Evolutionary conservation across 441 rosid species (phyloP).

Genomic region (Dalechampia spathulata): DNA sequence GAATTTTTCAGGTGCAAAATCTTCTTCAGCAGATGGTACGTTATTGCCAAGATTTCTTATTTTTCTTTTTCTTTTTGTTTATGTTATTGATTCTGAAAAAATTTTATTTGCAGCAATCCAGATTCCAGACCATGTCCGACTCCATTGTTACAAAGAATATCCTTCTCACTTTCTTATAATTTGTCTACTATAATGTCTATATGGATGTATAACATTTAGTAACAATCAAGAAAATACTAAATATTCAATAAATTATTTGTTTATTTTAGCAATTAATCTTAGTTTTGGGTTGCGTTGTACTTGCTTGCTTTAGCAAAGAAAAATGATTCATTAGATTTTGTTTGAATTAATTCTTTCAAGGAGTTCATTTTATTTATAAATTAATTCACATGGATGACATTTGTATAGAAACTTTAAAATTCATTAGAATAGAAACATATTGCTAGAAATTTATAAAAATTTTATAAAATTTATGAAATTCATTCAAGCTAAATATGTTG

Average conservation of each 20-base stretch:
- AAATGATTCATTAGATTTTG: too few relatives aligned
- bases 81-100: constrained; percentile 9
- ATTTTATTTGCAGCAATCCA: constrained; percentile 46
- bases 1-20: constrained; percentile 50
- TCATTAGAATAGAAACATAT: too few relatives aligned
- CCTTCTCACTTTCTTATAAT: constrained; percentile 32
- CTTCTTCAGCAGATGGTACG: constrained; percentile 80
- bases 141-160: constrained; percentile 59
- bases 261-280: background rate
- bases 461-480: too few relatives aligned
- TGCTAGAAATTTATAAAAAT: too few relatives aligned
- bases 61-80: constrained; percentile 7
- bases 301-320: background rate
- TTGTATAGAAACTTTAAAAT: too few relatives aligned
- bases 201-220: background rate
- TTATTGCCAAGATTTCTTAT: constrained; percentile 4
- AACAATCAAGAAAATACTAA: background rate
- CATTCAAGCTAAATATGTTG: background rate
- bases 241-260: background rate
- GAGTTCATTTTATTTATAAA: too few relatives aligned
- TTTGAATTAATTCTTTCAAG: too few relatives aligned
- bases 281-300: background rate
- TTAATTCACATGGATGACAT: too few relatives aligned
- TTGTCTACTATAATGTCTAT: too few relatives aligned
- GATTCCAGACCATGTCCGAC: constrained; percentile 75